A percentile compares a stretch with the other conserved stretches of the same genome.
Evolutionary conservation across 148 eudicot genomes (phyloP).

Genomic region (Camellia granthamiana): DNA sequence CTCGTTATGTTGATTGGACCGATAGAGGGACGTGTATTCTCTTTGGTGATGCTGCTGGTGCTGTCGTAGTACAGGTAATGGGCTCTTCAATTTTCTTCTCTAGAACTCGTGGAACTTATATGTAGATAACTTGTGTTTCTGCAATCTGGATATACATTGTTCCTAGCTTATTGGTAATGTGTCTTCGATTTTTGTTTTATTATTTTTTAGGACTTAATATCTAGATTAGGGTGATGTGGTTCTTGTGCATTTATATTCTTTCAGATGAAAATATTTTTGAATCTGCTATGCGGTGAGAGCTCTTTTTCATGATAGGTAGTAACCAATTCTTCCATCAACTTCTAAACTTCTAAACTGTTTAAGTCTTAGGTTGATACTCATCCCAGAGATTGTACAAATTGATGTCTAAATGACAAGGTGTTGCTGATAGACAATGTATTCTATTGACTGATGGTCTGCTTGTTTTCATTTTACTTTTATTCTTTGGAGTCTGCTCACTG

Average conservation of each 20-base stretch:
- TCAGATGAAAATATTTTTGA: no score
- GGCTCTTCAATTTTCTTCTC: neutral
- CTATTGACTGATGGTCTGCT: neutral
- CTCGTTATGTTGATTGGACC: conserved; percentile 95
- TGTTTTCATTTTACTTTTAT: neutral
- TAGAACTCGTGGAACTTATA: neutral
- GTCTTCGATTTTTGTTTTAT: no score
- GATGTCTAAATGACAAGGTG: neutral
- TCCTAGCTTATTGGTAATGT: neutral
- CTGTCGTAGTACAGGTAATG: conserved; percentile 80
- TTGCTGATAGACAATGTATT: neutral
- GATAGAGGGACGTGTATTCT: conserved; percentile 97
- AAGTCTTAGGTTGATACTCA: neutral
- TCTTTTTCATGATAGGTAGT: neutral
- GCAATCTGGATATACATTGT: neutral
- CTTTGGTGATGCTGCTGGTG: conserved; percentile 99
- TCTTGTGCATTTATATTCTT: no score
- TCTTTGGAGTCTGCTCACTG: neutral
- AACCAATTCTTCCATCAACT: neutral
- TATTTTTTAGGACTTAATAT: no score
- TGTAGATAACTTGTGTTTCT: neutral
- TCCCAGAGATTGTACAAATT: neutral
- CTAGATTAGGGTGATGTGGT: no score
- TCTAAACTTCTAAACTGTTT: neutral
- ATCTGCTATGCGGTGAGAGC: no score